Conservation (phyloP, 352 stramenopile species). For the Phytopythium sindhum region DNA sequence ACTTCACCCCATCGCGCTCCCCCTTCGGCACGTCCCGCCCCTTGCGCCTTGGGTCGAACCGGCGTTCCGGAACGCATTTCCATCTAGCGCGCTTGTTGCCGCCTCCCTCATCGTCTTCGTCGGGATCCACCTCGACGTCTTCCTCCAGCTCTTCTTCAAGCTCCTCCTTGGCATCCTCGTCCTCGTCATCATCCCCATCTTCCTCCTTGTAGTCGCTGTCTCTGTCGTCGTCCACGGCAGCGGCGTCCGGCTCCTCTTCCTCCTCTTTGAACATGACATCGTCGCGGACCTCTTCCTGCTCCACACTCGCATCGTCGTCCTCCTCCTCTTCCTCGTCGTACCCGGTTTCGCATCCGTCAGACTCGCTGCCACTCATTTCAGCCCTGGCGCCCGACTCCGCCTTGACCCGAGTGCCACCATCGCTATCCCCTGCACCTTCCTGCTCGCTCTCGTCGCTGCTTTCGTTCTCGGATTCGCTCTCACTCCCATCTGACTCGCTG, state of each 20-base stretch:
- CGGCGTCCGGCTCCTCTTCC: conserved; percentile 7
- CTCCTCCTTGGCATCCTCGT: conserved; percentile 7
- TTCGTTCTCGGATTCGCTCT: no score
- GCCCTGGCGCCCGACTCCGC: not conserved
- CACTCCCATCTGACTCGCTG: not conserved
- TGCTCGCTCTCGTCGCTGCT: not conserved
- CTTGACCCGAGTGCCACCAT: not conserved
- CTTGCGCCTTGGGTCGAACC: not conserved
- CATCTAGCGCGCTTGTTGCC: no score
- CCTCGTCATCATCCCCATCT: conserved; percentile 5
- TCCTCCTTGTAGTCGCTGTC: conserved; percentile 3
- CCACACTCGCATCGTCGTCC: not conserved
- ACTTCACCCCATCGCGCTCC: not conserved
- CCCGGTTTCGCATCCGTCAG: not conserved
- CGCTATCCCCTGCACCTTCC: not conserved
- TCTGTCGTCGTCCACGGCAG: not conserved
- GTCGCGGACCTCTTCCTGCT: conserved; percentile 3
- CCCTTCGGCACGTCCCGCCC: not conserved
- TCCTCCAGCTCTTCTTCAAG: conserved; percentile 10
- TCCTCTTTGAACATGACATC: conserved; percentile 8
- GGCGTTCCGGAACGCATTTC: not conserved
- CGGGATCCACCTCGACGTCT: conserved; percentile 7
- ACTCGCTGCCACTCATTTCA: not conserved
- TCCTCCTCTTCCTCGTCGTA: conserved; percentile 3
- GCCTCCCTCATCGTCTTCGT: no score